Percentiles rank a stretch among this genome's conserved stretches.
phyloP scores from a whole-genome alignment of 2,329 filamentous ascomycete genomes.

The Passalora sequoiae region DNA sequence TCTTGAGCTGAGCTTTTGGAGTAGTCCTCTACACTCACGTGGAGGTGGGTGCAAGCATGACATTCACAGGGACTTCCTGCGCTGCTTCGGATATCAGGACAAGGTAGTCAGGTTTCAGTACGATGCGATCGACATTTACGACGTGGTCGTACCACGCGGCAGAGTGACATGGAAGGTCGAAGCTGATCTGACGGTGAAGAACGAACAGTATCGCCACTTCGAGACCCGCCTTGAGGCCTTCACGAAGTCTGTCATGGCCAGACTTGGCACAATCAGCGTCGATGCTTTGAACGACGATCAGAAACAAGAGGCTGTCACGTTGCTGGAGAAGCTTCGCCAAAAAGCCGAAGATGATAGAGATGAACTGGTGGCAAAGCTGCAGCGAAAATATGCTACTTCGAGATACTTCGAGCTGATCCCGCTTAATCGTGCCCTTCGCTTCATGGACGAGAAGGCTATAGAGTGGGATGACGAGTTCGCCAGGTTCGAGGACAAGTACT shows the following conservation, averaged over 20 bases:
- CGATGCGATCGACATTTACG: conserved; percentile 84
- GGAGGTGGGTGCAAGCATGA: conserved; percentile 81
- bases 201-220: conserved; percentile 77
- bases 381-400: conserved; percentile 85
- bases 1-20: conserved; percentile 96
- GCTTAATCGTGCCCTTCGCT: conserved; percentile 79
- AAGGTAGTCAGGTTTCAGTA: conserved; percentile 85
- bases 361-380: conserved; percentile 67
- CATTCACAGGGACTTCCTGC: conserved; percentile 83
- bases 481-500: conserved; percentile 87
- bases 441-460: conserved; percentile 86
- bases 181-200: conserved; percentile 85
- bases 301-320: conserved; percentile 70
- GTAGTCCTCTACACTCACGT: conserved; percentile 69
- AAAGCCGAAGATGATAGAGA: conserved; percentile 80
- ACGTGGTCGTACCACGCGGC: conserved; percentile 86
- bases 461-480: conserved; percentile 89
- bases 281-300: conserved; percentile 62
- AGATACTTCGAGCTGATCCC: conserved; percentile 97
- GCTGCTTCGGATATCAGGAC: conserved; percentile 86
- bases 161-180: conserved; percentile 97
- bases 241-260: conserved; percentile 82
- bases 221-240: conserved; percentile 81
- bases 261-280: conserved; percentile 70
- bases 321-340: conserved; percentile 72